phyloP scores from a whole-genome alignment of 441 rosid species.

The Adansonia madagascariensis region DNA sequence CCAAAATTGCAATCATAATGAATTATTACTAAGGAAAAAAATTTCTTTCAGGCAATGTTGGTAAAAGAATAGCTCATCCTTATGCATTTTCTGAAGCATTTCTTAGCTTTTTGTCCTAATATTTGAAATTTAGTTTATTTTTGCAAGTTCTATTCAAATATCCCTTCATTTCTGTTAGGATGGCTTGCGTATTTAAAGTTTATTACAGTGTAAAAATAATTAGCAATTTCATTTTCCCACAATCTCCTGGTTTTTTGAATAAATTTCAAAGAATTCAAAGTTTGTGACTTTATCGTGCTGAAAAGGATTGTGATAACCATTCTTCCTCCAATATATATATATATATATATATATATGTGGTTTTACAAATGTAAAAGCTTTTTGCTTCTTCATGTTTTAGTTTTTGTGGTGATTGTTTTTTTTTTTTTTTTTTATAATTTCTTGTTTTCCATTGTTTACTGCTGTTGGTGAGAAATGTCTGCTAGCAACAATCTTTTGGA shows the following conservation, averaged over 20 bases:
- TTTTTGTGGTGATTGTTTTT: background rate
- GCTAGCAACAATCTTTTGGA: background rate
- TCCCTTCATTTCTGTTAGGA: background rate
- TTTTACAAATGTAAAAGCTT: background rate
- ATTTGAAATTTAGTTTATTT: background rate
- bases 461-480: conserved; percentile 11
- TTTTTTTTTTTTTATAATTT: background rate
- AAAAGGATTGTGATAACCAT: background rate
- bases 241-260: background rate
- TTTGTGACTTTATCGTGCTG: background rate
- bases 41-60: background rate
- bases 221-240: background rate
- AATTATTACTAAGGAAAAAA: conserved; percentile 1
- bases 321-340: background rate
- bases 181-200: conserved; percentile 3
- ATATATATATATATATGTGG: background rate
- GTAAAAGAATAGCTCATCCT: conserved; percentile 7
- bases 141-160: background rate
- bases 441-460: background rate
- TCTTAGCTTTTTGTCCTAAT: background rate
- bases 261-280: background rate
- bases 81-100: background rate
- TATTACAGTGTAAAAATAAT: background rate
- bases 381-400: conserved; percentile 9
- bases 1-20: conserved; percentile 15